A percentile compares a stretch with the other conserved stretches of the same genome.
Conservation (phyloP, 2,329 filamentous ascomycete species). For the Claviceps digitariae region DNA sequence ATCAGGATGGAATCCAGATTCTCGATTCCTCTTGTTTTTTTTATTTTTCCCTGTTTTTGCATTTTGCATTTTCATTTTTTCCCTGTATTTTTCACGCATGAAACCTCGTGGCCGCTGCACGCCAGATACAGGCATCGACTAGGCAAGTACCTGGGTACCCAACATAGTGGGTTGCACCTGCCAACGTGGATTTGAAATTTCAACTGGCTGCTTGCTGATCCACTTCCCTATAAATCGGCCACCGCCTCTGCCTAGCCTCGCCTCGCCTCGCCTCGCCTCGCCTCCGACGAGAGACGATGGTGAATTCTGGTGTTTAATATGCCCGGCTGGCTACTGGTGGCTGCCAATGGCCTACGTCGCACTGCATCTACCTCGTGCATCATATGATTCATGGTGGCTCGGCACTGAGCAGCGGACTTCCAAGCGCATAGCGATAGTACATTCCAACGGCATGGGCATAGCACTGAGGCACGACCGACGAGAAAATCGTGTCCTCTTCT, state of each 20-base stretch:
- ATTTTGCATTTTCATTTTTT: too few relatives aligned
- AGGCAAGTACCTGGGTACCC: background rate
- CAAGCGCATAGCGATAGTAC: background rate
- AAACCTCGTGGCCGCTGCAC: background rate
- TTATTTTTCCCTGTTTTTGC: too few relatives aligned
- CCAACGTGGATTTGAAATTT: background rate
- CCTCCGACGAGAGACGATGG: background rate
- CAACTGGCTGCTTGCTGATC: background rate
- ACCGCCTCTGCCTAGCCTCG: too few relatives aligned
- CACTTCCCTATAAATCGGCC: background rate
- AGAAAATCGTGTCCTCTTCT: background rate
- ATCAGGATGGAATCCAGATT: background rate
- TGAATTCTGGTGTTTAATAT: too few relatives aligned
- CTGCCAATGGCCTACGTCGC: too few relatives aligned
- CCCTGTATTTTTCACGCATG: too few relatives aligned
- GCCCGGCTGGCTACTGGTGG: too few relatives aligned
- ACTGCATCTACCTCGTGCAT: too few relatives aligned
- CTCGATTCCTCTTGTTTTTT: background rate
- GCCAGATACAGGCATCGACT: background rate
- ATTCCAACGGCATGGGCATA: too few relatives aligned
- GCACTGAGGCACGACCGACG: too few relatives aligned
- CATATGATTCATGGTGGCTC: too few relatives aligned
- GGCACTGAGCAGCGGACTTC: background rate
- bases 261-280: background rate
- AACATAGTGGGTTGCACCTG: constrained; percentile 1